Evolutionary conservation across 352 stramenopile genomes (phyloP).

Genomic region (Globisporangium spiculum): DNA sequence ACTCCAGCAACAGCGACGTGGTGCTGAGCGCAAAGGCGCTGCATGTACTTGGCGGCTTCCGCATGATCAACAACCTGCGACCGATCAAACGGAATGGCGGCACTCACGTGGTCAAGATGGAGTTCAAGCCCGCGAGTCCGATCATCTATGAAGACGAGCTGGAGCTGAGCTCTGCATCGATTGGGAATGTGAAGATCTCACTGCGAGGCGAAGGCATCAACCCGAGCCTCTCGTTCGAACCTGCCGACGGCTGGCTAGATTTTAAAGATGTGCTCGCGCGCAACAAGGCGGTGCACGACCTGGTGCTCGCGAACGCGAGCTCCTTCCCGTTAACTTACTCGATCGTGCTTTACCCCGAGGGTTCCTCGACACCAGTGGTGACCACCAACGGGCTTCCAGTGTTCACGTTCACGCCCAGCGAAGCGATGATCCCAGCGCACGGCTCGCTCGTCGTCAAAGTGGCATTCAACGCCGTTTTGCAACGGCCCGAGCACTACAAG

Average conservation of each 20-base stretch:
- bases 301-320: conserved; percentile 61
- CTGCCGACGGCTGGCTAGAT: conserved; percentile 54
- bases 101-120: conserved; percentile 36
- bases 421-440: conserved; percentile 57
- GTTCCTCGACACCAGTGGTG: background rate
- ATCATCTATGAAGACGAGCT: conserved; percentile 76
- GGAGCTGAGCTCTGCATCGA: conserved; percentile 33
- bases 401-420: conserved; percentile 67
- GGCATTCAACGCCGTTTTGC: conserved; percentile 58
- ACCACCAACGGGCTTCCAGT: conserved; percentile 32
- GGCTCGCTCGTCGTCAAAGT: conserved; percentile 53
- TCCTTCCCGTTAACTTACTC: conserved; percentile 62
- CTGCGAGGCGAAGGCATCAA: conserved; percentile 76
- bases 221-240: conserved; percentile 62
- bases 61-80: conserved; percentile 68
- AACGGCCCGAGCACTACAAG: conserved; percentile 54
- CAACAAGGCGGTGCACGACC: conserved; percentile 37
- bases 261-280: conserved; percentile 70
- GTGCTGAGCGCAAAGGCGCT: conserved; percentile 51
- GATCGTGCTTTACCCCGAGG: conserved; percentile 26
- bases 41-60: conserved; percentile 82
- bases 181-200: conserved; percentile 35
- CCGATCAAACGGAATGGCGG: conserved; percentile 29
- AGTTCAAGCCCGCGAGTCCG: conserved; percentile 59
- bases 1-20: conserved; percentile 35